Evolutionary conservation across 305 asterid genomes (phyloP).

Genomic region (Fraxinus floribunda): DNA sequence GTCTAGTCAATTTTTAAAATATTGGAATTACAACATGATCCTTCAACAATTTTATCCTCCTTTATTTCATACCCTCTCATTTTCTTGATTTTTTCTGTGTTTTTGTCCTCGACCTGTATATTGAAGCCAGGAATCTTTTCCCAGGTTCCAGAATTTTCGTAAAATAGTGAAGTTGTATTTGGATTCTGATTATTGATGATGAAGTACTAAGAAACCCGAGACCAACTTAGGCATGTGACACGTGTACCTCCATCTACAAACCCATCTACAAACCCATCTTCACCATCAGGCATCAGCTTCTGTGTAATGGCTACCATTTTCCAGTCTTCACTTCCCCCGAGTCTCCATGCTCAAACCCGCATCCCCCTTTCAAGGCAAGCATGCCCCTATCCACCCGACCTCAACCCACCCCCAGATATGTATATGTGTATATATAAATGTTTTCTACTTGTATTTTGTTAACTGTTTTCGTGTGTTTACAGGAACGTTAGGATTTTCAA

Average conservation of each 20-base stretch:
- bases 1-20: not conserved
- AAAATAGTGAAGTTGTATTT: not conserved
- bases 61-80: not conserved
- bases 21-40: not conserved
- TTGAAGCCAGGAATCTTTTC: not conserved
- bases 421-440: not conserved
- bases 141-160: not conserved
- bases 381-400: not conserved
- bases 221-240: not conserved
- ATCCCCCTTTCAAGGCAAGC: slow-evolving; percentile 26
- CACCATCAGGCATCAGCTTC: not conserved
- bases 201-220: not conserved
- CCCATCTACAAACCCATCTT: not conserved
- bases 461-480: not conserved
- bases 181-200: not conserved
- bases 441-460: not conserved
- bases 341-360: not conserved
- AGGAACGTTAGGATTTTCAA: slow-evolving; percentile 32
- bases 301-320: slow-evolving; percentile 29
- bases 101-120: not conserved
- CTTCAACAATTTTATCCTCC: not conserved
- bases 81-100: not conserved
- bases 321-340: slow-evolving; percentile 21
- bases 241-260: not conserved
- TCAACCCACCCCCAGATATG: not conserved